Conservation (phyloP, 441 rosid species). For the Daphne laureola region DNA sequence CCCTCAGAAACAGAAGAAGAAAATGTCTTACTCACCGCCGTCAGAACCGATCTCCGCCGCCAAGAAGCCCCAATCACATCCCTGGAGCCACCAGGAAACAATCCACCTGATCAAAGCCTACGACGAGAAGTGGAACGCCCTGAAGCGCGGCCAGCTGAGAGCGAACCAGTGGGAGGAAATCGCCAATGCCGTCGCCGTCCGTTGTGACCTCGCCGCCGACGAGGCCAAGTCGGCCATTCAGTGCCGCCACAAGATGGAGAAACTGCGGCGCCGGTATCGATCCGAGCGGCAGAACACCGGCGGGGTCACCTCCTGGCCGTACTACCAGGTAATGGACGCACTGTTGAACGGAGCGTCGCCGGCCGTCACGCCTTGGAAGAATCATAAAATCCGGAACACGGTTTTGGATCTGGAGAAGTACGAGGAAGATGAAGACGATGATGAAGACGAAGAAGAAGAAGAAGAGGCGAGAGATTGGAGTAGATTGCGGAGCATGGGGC, state of each 20-base stretch:
- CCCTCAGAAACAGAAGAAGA: not conserved
- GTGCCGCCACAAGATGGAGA: conserved; percentile 66
- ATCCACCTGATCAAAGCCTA: conserved; percentile 40
- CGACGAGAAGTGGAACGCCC: conserved; percentile 43
- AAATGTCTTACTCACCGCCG: conserved; percentile 11
- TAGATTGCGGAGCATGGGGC: conserved; percentile 51
- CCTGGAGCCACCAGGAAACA: conserved; percentile 54
- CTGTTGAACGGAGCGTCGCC: conserved; percentile 44
- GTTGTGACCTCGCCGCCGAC: conserved; percentile 31
- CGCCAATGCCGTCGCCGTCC: conserved; percentile 38
- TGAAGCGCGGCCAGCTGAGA: conserved; percentile 40
- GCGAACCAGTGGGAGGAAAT: conserved; percentile 52
- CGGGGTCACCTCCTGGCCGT: conserved; percentile 35
- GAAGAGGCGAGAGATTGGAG: conserved; percentile 18
- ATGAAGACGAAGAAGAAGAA: conserved; percentile 18
- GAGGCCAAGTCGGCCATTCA: conserved; percentile 33
- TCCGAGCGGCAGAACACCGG: conserved; percentile 32
- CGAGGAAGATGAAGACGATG: conserved; percentile 10
- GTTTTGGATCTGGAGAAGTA: conserved; percentile 9
- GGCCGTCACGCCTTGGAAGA: conserved; percentile 34
- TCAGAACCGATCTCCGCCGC: conserved; percentile 18
- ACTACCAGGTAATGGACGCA: conserved; percentile 43
- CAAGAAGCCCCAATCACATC: conserved; percentile 35
- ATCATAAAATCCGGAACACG: conserved; percentile 4
- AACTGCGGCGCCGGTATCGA: conserved; percentile 50